phyloP scores from a whole-genome alignment of 2,329 filamentous ascomycete genomes.

The Ophiostoma himal-ulmi region DNA sequence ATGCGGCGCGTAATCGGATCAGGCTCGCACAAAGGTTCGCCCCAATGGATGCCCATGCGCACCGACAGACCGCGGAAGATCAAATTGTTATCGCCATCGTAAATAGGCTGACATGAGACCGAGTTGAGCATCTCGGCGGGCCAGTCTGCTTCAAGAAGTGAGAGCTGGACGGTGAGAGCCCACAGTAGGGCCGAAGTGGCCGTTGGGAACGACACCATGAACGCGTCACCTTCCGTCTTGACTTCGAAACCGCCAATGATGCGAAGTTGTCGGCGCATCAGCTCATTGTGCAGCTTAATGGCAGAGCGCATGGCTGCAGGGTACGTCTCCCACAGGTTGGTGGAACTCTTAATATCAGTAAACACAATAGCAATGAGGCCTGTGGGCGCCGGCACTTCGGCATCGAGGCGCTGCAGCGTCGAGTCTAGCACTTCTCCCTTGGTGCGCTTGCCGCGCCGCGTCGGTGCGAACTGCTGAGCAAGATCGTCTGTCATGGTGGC shows the following conservation, averaged over 20 bases:
- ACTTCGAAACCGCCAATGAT: slow-evolving; percentile 97
- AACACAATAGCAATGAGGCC: slow-evolving; percentile 92
- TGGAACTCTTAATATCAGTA: slow-evolving; percentile 98
- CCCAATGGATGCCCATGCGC: slow-evolving; percentile 96
- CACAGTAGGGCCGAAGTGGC: slow-evolving; percentile 90
- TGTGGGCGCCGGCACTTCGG: slow-evolving; percentile 84
- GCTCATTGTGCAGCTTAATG: slow-evolving; percentile 95
- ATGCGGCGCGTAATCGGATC: slow-evolving; percentile 96
- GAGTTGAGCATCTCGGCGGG: slow-evolving; percentile 87
- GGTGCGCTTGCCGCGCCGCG: slow-evolving; percentile 58
- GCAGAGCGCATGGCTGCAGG: slow-evolving; percentile 92
- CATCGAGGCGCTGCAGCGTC: slow-evolving; percentile 76
- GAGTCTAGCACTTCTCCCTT: slow-evolving; percentile 72
- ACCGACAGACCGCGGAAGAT: slow-evolving; percentile 95
- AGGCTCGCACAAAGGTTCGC: slow-evolving; percentile 86
- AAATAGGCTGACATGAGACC: slow-evolving; percentile 72
- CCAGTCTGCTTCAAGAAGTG: slow-evolving; percentile 85
- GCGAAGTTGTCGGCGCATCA: slow-evolving; percentile 88
- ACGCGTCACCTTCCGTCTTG: slow-evolving; percentile 98
- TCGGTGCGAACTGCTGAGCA: slow-evolving; percentile 49
- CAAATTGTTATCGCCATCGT: slow-evolving; percentile 75
- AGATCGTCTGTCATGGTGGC: slow-evolving; percentile 66
- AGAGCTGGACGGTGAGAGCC: slow-evolving; percentile 90
- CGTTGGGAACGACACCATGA: slow-evolving; percentile 98
- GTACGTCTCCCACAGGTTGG: slow-evolving; percentile 90